Evolutionary conservation across 2,329 filamentous ascomycete genomes (phyloP), one percentile per base, ranked within the genome.

Genomic region (Cryphonectria japonica): DNA sequence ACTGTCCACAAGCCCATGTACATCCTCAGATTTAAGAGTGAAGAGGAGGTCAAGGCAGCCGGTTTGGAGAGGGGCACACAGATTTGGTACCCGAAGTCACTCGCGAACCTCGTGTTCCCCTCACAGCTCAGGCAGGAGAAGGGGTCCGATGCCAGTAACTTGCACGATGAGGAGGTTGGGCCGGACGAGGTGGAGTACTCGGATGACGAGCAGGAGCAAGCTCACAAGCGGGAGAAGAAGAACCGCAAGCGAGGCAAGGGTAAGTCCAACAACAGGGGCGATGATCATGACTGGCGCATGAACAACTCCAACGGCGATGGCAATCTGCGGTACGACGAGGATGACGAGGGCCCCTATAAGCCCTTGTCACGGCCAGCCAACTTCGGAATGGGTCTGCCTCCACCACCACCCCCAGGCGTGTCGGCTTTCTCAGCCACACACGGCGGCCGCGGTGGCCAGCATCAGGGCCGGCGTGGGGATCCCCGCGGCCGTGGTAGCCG

Each of bases 131-230:
- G 92, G 80, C 87, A 86, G 67, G 79, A 92, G 77, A 98, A 97
- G 82, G 94, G 94, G 72, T 96, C 94, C 13, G 96, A 99, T 80
- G 95, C 96, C 11, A 97, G 94, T 67, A 98, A 98, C 78, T 87
- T 97, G 69, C 92, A 97, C 80, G 96, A 98, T 75, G 96, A 99
- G 80, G 95, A 98, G 82, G 87, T 94, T 9, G 90, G 83, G 22
- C 91, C 92, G 43, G 93, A 97, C 52, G 95, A 98, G 79, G 88
- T 94, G 76, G 96, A 98, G 78, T 98, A 98, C 79, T 98, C 95
- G 0, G 96, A 99, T 75, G 96, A 99, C 77, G 96, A 99, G 81
- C 92, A 93, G 75, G 96, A 99, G 81, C 92, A 92, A 9, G 93
- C 94, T 76, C 89, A 94, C 78, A 97, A 92, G 82, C 84, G 88